These are phyloP conservation scores for Clavulina sp. DNA, from an alignment of 768 basidiomycete genomes.

Conservation along the genomic window DNA sequence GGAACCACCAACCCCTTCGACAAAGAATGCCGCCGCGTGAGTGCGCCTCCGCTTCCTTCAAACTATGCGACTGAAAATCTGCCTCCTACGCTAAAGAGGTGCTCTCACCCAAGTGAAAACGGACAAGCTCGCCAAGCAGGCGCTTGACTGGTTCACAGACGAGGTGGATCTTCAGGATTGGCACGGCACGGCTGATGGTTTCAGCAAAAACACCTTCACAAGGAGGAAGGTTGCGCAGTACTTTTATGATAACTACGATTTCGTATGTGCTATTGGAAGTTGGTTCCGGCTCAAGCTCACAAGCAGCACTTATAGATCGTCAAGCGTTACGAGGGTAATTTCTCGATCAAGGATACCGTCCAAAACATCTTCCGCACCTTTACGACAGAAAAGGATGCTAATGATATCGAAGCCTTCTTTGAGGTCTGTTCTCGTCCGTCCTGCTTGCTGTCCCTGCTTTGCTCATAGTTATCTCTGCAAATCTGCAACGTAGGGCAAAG, in stretches of 20 bases:
- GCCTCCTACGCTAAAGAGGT: neutral
- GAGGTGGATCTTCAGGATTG: constrained; percentile 25
- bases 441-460: constrained; percentile 8
- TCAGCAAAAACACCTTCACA: constrained; percentile 37
- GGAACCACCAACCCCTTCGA: constrained; percentile 55
- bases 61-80: neutral
- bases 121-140: constrained; percentile 28
- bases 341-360: constrained; percentile 35
- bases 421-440: constrained; percentile 27
- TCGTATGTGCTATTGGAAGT: constrained; percentile 23
- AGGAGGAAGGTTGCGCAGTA: constrained; percentile 38
- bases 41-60: constrained; percentile 12
- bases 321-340: constrained; percentile 56
- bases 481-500: constrained; percentile 30
- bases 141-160: constrained; percentile 38
- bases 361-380: constrained; percentile 30
- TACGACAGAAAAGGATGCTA: constrained; percentile 49
- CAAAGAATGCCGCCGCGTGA: constrained; percentile 54
- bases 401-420: constrained; percentile 54
- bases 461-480: constrained; percentile 2
- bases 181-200: constrained; percentile 40
- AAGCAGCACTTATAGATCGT: constrained; percentile 28
- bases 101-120: neutral
- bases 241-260: constrained; percentile 52
- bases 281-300: neutral